Conservation (phyloP, 23 red algal genomes). For the Agarophyton chilense region DNA sequence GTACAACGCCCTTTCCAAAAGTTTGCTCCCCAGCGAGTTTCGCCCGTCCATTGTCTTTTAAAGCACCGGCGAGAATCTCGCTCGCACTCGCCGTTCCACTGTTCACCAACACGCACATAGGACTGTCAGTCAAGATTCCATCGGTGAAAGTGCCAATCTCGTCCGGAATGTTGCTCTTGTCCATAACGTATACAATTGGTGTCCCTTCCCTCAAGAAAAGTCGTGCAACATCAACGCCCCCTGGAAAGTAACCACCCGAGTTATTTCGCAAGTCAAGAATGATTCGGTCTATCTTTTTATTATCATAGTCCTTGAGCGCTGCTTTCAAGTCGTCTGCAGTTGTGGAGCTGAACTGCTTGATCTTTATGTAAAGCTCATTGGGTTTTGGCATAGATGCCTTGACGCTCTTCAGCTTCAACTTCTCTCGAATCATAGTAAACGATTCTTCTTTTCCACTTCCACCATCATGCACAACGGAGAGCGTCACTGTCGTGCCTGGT, state of each 20-base stretch:
- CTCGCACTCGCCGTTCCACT: constrained; percentile 91
- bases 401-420: constrained; percentile 67
- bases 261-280: constrained; percentile 97
- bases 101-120: constrained; percentile 86
- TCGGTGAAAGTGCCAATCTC: constrained; percentile 62
- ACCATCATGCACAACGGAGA: constrained; percentile 56
- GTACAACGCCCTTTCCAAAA: constrained; percentile 99
- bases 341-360: constrained; percentile 85
- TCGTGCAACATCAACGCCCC: constrained; percentile 88
- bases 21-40: constrained; percentile 79
- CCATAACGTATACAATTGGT: constrained; percentile 79
- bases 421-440: constrained; percentile 56
- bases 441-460: constrained; percentile 36
- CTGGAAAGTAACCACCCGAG: constrained; percentile 95
- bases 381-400: constrained; percentile 33
- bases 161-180: constrained; percentile 75
- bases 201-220: constrained; percentile 81
- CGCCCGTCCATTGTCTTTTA: constrained; percentile 86
- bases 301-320: constrained; percentile 38
- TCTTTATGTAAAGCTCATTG: constrained; percentile 70
- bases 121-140: constrained; percentile 8
- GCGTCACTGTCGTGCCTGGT: constrained; percentile 54
- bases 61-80: constrained; percentile 91
- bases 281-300: constrained; percentile 29
- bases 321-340: constrained; percentile 80